Conservation (phyloP, 2,329 filamentous ascomycete genomes). For the Pseudogymnoascus sp. region DNA sequence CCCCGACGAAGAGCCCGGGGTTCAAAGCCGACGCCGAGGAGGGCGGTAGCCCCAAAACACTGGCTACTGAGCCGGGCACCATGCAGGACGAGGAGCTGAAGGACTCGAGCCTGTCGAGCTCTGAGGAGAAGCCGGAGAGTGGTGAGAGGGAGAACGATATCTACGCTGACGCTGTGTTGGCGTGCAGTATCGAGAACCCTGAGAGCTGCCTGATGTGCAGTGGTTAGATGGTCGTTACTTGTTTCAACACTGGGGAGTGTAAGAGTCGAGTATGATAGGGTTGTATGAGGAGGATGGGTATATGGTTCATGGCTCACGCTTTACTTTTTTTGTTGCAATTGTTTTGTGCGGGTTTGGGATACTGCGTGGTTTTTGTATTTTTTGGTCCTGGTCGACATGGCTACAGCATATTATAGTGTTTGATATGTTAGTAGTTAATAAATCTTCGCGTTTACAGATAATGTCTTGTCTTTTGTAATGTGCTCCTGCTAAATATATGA, state of each 20-base stretch:
- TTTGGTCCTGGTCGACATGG: not conserved
- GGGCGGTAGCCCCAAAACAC: conserved; percentile 69
- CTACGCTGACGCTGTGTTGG: conserved; percentile 84
- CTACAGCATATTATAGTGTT: conserved; percentile 5
- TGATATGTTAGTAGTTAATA: conserved; percentile 7
- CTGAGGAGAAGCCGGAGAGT: conserved; percentile 62
- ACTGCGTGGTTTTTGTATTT: not conserved
- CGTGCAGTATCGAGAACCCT: conserved; percentile 95
- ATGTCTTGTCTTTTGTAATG: too few species aligned
- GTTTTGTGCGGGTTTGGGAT: conserved; percentile 1
- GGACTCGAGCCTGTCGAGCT: conserved; percentile 29
- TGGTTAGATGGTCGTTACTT: conserved; percentile 46
- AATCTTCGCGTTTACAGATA: not conserved
- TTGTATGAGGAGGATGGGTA: conserved; percentile 7
- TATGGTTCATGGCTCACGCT: conserved; percentile 11
- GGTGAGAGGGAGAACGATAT: conserved; percentile 81
- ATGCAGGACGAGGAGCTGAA: conserved; percentile 61
- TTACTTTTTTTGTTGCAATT: not conserved
- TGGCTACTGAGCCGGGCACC: conserved; percentile 60
- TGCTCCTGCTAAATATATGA: not conserved
- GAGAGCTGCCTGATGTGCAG: conserved; percentile 97
- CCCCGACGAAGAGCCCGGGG: conserved; percentile 53
- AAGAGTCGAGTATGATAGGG: not conserved
- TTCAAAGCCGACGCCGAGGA: conserved; percentile 74
- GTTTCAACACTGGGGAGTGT: not conserved